A percentile compares a stretch with the other conserved stretches of the same genome.
Evolutionary conservation across 106 monocot genomes (phyloP).

Genomic region (Apostasia ramifera): DNA sequence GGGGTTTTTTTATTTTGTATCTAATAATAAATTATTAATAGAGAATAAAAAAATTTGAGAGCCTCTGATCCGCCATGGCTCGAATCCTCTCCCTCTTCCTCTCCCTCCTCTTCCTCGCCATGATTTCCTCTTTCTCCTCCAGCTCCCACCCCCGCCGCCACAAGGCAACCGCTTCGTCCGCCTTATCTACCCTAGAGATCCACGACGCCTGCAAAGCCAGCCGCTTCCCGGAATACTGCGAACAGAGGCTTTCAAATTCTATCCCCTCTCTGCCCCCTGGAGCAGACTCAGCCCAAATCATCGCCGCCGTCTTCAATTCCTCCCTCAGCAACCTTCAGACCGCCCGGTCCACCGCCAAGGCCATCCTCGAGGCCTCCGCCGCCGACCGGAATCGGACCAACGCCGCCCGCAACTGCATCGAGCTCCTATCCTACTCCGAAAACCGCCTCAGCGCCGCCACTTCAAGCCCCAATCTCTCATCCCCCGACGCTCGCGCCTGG

Average conservation of each 20-base stretch:
- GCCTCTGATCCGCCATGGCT: background rate
- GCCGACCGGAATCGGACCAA: conserved; percentile 43
- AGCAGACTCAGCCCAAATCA: conserved; percentile 22
- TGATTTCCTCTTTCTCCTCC: background rate
- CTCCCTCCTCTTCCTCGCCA: background rate
- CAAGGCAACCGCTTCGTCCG: background rate
- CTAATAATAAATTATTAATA: too few species aligned
- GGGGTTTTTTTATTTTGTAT: too few species aligned
- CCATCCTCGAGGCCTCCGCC: conserved; percentile 47
- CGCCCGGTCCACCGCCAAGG: conserved; percentile 16
- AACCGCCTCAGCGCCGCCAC: conserved; percentile 34
- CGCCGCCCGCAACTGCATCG: conserved; percentile 64
- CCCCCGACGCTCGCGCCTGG: conserved; percentile 32
- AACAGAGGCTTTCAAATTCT: conserved; percentile 19
- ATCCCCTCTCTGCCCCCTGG: conserved; percentile 19
- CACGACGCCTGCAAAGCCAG: conserved; percentile 34
- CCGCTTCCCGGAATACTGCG: conserved; percentile 27
- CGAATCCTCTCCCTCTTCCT: background rate
- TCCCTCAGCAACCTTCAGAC: conserved; percentile 9
- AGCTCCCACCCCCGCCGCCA: conserved; percentile 8
- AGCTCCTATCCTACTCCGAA: conserved; percentile 37
- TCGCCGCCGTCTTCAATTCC: conserved; percentile 11
- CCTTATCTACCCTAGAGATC: conserved; percentile 5
- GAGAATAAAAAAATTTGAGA: background rate
- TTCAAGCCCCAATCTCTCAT: background rate